These are phyloP conservation scores for Ceratopteris richardii DNA, from an alignment of 75 land plant species.

Conservation along the genomic window DNA sequence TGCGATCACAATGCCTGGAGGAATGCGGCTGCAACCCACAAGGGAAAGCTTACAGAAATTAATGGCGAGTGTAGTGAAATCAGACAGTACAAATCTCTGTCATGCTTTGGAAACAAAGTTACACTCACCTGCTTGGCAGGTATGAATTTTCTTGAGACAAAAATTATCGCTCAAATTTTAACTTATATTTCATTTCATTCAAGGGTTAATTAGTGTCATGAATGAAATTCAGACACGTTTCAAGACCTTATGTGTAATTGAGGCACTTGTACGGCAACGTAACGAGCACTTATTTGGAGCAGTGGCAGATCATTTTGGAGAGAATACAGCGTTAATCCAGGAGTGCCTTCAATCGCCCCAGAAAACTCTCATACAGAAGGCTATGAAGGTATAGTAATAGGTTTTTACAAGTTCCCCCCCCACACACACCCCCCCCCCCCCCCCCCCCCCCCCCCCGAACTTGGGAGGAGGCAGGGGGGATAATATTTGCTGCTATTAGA, in stretches of 20 bases:
- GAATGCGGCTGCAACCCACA: slow-evolving; percentile 94
- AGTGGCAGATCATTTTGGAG: slow-evolving; percentile 51
- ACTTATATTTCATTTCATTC: not conserved
- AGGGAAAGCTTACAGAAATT: slow-evolving; percentile 83
- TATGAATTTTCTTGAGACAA: not conserved
- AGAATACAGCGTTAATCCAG: slow-evolving; percentile 43
- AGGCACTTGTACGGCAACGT: slow-evolving; percentile 62
- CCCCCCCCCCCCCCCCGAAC: too few species aligned
- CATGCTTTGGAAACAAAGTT: slow-evolving; percentile 71
- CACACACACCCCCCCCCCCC: too few species aligned
- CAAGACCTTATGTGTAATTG: slow-evolving; percentile 78
- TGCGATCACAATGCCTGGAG: slow-evolving; percentile 78
- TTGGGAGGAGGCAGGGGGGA: too few species aligned
- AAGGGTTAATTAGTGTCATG: not conserved
- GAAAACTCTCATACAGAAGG: slow-evolving; percentile 73
- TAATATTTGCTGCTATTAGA: too few species aligned
- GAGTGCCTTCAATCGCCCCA: slow-evolving; percentile 79
- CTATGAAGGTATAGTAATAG: slow-evolving; percentile 52
- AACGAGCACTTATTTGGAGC: slow-evolving; percentile 43
- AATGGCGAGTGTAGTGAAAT: slow-evolving; percentile 53
- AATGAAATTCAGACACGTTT: slow-evolving; percentile 53
- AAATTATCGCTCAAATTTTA: not conserved
- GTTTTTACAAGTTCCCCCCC: not conserved
- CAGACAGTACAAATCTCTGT: slow-evolving; percentile 56
- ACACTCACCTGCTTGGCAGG: slow-evolving; percentile 91